phyloP scores from a whole-genome alignment of 768 basidiomycete species.

The Omphalotus guepiniiformis region DNA sequence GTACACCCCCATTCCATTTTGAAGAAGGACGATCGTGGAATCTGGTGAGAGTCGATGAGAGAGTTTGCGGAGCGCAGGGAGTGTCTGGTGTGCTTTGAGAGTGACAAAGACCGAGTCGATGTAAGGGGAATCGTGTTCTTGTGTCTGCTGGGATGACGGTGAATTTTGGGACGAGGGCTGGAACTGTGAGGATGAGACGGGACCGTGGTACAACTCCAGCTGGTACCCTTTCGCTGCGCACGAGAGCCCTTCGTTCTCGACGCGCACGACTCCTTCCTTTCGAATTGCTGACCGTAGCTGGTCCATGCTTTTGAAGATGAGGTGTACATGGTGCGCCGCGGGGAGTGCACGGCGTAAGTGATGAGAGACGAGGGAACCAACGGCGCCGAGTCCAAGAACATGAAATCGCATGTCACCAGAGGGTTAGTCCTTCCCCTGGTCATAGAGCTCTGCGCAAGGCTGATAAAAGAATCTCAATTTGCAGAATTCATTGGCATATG shows the following conservation, averaged over 20 bases:
- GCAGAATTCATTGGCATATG: too few species aligned
- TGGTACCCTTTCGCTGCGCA: slow-evolving; percentile 40
- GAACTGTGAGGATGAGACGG: slow-evolving; percentile 34
- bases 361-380: slow-evolving; percentile 79
- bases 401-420: slow-evolving; percentile 67
- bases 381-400: slow-evolving; percentile 75
- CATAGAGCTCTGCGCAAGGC: too few species aligned
- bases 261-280: slow-evolving; percentile 33
- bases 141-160: background rate
- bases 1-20: slow-evolving; percentile 93
- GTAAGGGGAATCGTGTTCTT: slow-evolving; percentile 13
- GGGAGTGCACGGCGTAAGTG: slow-evolving; percentile 66
- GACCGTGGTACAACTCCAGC: slow-evolving; percentile 43
- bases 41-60: slow-evolving; percentile 55
- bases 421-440: slow-evolving; percentile 10
- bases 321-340: slow-evolving; percentile 48
- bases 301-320: slow-evolving; percentile 58
- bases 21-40: slow-evolving; percentile 87
- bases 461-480: background rate
- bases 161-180: background rate
- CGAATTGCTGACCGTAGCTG: slow-evolving; percentile 31
- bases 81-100: slow-evolving; percentile 69
- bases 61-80: slow-evolving; percentile 53
- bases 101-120: slow-evolving; percentile 84
- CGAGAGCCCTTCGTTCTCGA: slow-evolving; percentile 48